Percentiles rank a stretch among this genome's conserved stretches.
These are phyloP conservation scores for Talaromyces nanjingensis DNA, from an alignment of 495 filamentous ascomycete genomes.

Conservation along the genomic window DNA sequence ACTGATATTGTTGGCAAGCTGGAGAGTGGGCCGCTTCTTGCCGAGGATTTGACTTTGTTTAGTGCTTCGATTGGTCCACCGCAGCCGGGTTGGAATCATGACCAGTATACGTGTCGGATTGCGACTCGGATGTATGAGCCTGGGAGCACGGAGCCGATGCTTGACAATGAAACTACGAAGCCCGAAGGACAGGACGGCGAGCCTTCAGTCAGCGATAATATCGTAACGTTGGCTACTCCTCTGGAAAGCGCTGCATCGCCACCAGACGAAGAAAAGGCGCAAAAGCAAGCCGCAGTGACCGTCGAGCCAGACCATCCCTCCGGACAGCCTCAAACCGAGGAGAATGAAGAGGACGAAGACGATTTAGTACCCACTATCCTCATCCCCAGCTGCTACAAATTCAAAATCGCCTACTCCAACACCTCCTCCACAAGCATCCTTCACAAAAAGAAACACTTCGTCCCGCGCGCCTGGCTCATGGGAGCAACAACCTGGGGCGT, in stretches of 20 bases:
- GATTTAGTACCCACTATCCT: not conserved
- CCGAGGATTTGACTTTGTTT: not conserved
- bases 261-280: not conserved
- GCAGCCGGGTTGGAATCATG: not conserved
- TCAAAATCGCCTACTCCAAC: not conserved
- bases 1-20: conserved; percentile 25
- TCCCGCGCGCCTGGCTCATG: not conserved
- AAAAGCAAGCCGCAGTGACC: not conserved
- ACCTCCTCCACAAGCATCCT: not conserved
- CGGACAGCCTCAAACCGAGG: not conserved
- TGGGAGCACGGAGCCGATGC: not conserved
- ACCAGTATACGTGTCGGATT: not conserved
- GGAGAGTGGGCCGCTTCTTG: not conserved
- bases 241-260: not conserved
- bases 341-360: not conserved
- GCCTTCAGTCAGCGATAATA: not conserved
- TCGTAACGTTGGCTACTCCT: not conserved
- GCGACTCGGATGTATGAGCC: not conserved
- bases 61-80: not conserved
- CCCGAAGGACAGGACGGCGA: not conserved
- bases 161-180: not conserved
- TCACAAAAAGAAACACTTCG: not conserved
- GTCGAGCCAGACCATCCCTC: not conserved
- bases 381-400: not conserved
- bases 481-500: not conserved